Base-by-base conservation (phyloP, 2,329 filamentous ascomycete genomes). In the Fusarium illudens region DNA sequence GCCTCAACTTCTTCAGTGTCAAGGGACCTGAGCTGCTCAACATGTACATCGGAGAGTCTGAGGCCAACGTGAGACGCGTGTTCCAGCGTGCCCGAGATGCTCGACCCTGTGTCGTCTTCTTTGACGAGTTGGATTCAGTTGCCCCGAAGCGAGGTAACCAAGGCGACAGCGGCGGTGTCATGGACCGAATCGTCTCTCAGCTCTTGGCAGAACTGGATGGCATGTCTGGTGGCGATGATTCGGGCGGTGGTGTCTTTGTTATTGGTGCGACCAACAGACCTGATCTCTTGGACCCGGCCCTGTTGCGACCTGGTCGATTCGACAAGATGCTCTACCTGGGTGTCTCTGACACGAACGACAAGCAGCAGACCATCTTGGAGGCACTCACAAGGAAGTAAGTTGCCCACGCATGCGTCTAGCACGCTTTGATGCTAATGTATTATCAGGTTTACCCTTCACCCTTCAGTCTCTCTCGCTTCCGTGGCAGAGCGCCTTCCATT, bases 261-360 rank as follows among this genome's bases (percentile, higher is more conserved):
- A 97, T 99, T 71, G 95, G 96, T 60, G 95, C 95, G 4, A 99
- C 95, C 6, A 99, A 99, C 81, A 84, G 95, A 66, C 96, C 96
- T 1, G 96, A 99, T 82, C 82, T 98, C 56, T 85, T 99, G 20
- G 95, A 99, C 76, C 93, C 93, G 68, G 96, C 95, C 5, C 82
- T 99, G 60, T 83, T 98, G 44, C 88, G 95, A 56, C 96, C 95
- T 1, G 95, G 95, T 3, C 86, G 95, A 62, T 98, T 99, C 78
- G 96, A 99, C 77, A 98, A 98, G 84, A 97, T 98, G 94, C 87
- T 99, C 29, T 99, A 98, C 75, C 84, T 99, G 12, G 96, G 96
- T 33, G 94, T 99, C 9, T 96, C 93, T 8, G 96, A 99, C 79
- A 97, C 94, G 4, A 95, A 98, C 74, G 92, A 97, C 17, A 98